Evolutionary conservation across 75 land plant genomes (phyloP).

Genomic region (Isoetes taiwanensis): DNA sequence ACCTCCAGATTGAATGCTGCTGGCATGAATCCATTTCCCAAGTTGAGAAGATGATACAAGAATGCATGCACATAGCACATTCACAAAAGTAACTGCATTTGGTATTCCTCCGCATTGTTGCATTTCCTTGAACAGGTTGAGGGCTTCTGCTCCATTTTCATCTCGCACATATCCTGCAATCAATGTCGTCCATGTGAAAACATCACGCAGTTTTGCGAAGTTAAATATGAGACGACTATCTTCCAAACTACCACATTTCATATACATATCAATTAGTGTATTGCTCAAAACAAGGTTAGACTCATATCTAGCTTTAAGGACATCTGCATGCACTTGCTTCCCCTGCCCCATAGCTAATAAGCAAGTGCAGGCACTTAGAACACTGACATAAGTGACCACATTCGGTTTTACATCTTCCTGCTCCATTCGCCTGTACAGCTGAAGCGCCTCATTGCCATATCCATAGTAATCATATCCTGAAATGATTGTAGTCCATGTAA

Average conservation of each 20-base stretch:
- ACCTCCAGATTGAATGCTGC: slow-evolving; percentile 11
- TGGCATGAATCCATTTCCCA: slow-evolving; percentile 24
- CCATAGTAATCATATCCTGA: slow-evolving; percentile 27
- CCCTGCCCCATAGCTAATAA: slow-evolving; percentile 20
- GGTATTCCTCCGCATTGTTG: slow-evolving; percentile 3
- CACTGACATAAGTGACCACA: slow-evolving; percentile 29
- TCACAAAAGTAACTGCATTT: slow-evolving; percentile 9
- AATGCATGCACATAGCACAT: slow-evolving; percentile 18
- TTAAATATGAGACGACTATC: slow-evolving; percentile 6
- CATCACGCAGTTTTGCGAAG: neutral
- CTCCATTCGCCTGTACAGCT: slow-evolving; percentile 29
- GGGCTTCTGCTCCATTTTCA: slow-evolving; percentile 4
- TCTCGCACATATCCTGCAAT: slow-evolving; percentile 10
- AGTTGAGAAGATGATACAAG: slow-evolving; percentile 4
- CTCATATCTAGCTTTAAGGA: slow-evolving; percentile 21
- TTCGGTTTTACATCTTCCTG: slow-evolving; percentile 13
- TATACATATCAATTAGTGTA: slow-evolving; percentile 37
- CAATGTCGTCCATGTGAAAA: slow-evolving; percentile 13
- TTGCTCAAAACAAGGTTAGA: slow-evolving; percentile 24
- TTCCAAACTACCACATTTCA: slow-evolving; percentile 28
- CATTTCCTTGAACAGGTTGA: slow-evolving; percentile 8
- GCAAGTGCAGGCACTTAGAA: slow-evolving; percentile 26
- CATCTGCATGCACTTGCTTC: slow-evolving; percentile 26
- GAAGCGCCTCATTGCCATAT: slow-evolving; percentile 17
- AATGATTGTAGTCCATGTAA: slow-evolving; percentile 39